phyloP scores from a whole-genome alignment of 805 yeast genomes.

The Teunomyces kruisii region DNA sequence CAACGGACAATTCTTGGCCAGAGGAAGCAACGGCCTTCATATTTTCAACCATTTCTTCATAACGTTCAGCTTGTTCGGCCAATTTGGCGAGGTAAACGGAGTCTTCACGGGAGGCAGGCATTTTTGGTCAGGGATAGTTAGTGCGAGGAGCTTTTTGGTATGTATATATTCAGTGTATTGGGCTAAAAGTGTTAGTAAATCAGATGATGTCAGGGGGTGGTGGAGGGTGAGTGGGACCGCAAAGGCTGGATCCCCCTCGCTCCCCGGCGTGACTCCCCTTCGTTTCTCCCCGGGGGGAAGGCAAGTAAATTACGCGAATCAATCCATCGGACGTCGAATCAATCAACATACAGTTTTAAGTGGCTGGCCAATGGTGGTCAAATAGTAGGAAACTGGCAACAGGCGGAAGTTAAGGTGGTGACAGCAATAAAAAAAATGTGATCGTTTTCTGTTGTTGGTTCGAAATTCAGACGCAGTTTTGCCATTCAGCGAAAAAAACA shows the following conservation, averaged over 20 bases:
- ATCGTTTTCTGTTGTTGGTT: slow-evolving; percentile 5
- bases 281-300: slow-evolving; percentile 4
- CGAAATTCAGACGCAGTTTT: slow-evolving; percentile 3
- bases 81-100: slow-evolving; percentile 96
- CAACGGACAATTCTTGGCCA: slow-evolving; percentile 93
- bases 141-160: neutral
- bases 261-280: too few species aligned
- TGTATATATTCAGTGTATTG: neutral
- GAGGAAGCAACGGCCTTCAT: slow-evolving; percentile 97
- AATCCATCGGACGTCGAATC: neutral
- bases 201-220: neutral
- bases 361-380: slow-evolving; percentile 1
- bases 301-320: neutral
- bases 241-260: too few species aligned
- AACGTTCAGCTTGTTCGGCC: slow-evolving; percentile 99
- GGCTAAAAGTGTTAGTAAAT: slow-evolving; percentile 1
- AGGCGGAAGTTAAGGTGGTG: neutral
- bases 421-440: slow-evolving; percentile 6
- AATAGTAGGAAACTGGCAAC: neutral
- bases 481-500: slow-evolving; percentile 1
- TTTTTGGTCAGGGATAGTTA: slow-evolving; percentile 20
- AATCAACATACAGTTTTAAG: neutral
- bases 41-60: slow-evolving; percentile 98
- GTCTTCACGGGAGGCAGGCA: slow-evolving; percentile 93
- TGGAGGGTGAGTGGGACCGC: neutral